Base-by-base conservation (phyloP, 2,329 filamentous ascomycete genomes). In the Fusarium armeniacum region DNA sequence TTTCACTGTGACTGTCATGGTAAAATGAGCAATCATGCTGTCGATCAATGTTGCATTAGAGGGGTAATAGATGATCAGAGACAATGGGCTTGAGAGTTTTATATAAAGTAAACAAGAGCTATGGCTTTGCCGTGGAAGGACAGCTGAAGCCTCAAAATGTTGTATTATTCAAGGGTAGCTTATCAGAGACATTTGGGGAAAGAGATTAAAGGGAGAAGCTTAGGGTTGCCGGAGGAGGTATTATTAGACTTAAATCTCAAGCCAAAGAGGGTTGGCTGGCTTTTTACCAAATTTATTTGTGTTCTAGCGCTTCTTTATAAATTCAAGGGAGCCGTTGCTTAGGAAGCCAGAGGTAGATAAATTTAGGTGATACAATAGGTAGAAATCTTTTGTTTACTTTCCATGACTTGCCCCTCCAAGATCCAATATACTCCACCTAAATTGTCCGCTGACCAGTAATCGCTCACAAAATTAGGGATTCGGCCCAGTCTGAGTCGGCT, bases 371-470 rank as follows among this genome's bases (percentile, higher is more conserved):
- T 38, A 10, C 16, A 43, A 50, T 45, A 41, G n/a, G n/a, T n/a
- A n/a, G 20, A n/a, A 50, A 56, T 56, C 32, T 54, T 73, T 74
- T 74, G 72, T 74, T 74, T 74, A 74, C 72, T 71, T 70, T 65
- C 30, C 3, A 51, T 30, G 26, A 9, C 28, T 22, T 51, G 49
- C 49, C 49, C 49, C 49, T 51, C 53, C 49, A 22, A 44, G 40
- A 46, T 24, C 36, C 11, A 26, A 51, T 49, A 44, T 45, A 59
- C 67, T 43, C 65, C 62, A 58, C 62, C 33, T 40, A 22, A 20
- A 16, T 53, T 38, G 30, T 43, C 20, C 28, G 20, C 18, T 56
- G 26, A 12, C 55, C 55, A 57, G 30, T 54, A 18, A 50, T 40
- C 55, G 45, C 45, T 33, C 36, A 32, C 57, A 46, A 46, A 60